Evolutionary conservation across 306 rosid species (phyloP).

Genomic region (Casuarina equisetifolia): DNA sequence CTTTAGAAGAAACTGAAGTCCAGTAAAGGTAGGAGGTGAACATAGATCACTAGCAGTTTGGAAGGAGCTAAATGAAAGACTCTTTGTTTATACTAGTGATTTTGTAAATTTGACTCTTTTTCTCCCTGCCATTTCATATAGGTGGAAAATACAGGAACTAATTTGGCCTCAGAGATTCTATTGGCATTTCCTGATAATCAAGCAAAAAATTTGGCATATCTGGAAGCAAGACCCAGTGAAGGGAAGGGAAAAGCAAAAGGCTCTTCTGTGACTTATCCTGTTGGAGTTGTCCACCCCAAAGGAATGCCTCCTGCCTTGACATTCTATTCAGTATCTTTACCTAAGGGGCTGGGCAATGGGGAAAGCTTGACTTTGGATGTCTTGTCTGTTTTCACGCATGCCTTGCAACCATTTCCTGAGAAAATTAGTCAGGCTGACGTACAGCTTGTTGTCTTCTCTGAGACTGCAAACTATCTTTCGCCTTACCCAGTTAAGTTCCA

Average conservation of each 20-base stretch:
- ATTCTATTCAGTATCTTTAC: constrained; percentile 66
- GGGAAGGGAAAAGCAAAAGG: constrained; percentile 76
- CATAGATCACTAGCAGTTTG: neutral
- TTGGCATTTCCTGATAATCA: constrained; percentile 69
- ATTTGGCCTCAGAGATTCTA: constrained; percentile 54
- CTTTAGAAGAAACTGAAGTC: neutral
- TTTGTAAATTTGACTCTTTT: neutral
- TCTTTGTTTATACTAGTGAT: neutral
- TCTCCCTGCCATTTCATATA: constrained; percentile 27
- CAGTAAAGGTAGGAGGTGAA: neutral
- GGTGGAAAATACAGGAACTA: constrained; percentile 79
- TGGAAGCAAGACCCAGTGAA: constrained; percentile 48
- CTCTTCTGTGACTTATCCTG: constrained; percentile 48
- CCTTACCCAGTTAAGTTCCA: constrained; percentile 77
- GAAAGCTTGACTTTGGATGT: constrained; percentile 62
- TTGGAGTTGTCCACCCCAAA: constrained; percentile 53
- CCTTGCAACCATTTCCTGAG: constrained; percentile 81
- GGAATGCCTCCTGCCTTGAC: constrained; percentile 59
- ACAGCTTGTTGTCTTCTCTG: constrained; percentile 81
- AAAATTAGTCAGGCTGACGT: constrained; percentile 82
- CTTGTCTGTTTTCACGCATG: constrained; percentile 65
- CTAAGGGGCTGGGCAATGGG: constrained; percentile 74
- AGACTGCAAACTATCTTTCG: constrained; percentile 76
- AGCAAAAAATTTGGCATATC: constrained; percentile 63
- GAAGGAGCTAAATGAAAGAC: neutral